Conservation (phyloP, 768 basidiomycete species). For the Phylloporus sp. region DNA sequence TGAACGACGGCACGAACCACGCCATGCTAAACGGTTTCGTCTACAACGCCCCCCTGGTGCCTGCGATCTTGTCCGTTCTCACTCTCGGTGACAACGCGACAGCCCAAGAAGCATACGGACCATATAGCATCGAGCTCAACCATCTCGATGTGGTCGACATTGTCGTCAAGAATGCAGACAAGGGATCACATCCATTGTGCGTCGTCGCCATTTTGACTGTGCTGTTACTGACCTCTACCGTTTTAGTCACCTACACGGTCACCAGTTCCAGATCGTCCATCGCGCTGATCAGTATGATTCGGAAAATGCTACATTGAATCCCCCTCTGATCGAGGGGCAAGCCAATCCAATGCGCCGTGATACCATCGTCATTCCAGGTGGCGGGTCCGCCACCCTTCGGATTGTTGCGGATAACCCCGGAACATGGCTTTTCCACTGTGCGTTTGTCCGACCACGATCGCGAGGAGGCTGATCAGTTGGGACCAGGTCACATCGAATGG, state of each 20-base stretch:
- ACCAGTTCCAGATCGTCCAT: slow-evolving; percentile 77
- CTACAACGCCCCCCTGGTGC: slow-evolving; percentile 66
- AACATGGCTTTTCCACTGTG: slow-evolving; percentile 80
- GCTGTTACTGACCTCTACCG: not conserved
- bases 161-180: slow-evolving; percentile 66
- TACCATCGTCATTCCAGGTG: slow-evolving; percentile 71
- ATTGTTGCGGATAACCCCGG: slow-evolving; percentile 91
- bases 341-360: slow-evolving; percentile 91
- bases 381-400: slow-evolving; percentile 65
- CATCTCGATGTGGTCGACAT: slow-evolving; percentile 75
- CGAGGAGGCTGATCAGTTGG: not conserved
- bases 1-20: slow-evolving; percentile 79
- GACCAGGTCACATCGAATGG: slow-evolving; percentile 78
- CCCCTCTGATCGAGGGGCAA: slow-evolving; percentile 71
- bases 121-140: slow-evolving; percentile 67
- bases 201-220: slow-evolving; percentile 21
- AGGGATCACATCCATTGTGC: slow-evolving; percentile 81
- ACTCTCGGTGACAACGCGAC: slow-evolving; percentile 74
- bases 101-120: slow-evolving; percentile 68
- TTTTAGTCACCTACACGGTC: slow-evolving; percentile 83
- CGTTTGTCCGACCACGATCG: slow-evolving; percentile 23
- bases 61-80: slow-evolving; percentile 69
- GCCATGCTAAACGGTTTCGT: slow-evolving; percentile 72
- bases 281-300: slow-evolving; percentile 68
- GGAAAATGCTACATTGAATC: slow-evolving; percentile 72